Percentiles rank a stretch among this genome's conserved stretches.
phyloP scores from a whole-genome alignment of 2,329 filamentous ascomycete species.

The Lasiodiplodia gonubiensis region DNA sequence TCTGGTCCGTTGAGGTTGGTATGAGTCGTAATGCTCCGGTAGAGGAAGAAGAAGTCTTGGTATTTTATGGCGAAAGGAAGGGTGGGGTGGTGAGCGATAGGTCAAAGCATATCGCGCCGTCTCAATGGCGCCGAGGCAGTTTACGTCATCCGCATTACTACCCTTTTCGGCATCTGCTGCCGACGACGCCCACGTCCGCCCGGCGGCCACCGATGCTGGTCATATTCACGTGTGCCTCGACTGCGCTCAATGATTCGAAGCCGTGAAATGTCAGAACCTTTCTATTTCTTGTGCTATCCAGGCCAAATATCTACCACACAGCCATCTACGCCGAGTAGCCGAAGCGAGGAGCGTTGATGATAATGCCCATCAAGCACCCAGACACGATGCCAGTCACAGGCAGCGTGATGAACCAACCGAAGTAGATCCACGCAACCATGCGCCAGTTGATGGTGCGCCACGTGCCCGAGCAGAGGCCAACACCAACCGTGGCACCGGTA shows the following conservation, averaged over 20 bases:
- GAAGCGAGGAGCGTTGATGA: constrained; percentile 62
- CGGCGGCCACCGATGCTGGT: not conserved
- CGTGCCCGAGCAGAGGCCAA: constrained; percentile 65
- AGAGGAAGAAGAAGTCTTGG: not conserved
- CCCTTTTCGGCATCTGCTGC: constrained; percentile 18
- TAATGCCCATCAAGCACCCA: constrained; percentile 66
- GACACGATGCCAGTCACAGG: constrained; percentile 63
- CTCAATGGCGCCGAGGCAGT: not conserved
- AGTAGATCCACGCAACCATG: constrained; percentile 65
- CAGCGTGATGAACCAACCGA: constrained; percentile 66
- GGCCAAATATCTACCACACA: not conserved
- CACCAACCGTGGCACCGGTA: constrained; percentile 64
- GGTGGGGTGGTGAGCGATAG: not conserved
- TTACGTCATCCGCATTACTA: constrained; percentile 23
- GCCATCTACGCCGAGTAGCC: constrained; percentile 1
- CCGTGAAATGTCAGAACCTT: no score
- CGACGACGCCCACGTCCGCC: not conserved
- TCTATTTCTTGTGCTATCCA: not conserved
- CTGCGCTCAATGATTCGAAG: no score
- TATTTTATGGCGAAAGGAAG: not conserved
- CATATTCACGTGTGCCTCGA: no score
- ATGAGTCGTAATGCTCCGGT: no score
- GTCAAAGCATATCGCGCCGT: constrained; percentile 2
- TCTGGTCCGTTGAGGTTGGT: not conserved
- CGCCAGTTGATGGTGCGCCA: constrained; percentile 67